phyloP scores from a whole-genome alignment of 1,284 basidiomycete genomes.

The Porodaedalea pini region DNA sequence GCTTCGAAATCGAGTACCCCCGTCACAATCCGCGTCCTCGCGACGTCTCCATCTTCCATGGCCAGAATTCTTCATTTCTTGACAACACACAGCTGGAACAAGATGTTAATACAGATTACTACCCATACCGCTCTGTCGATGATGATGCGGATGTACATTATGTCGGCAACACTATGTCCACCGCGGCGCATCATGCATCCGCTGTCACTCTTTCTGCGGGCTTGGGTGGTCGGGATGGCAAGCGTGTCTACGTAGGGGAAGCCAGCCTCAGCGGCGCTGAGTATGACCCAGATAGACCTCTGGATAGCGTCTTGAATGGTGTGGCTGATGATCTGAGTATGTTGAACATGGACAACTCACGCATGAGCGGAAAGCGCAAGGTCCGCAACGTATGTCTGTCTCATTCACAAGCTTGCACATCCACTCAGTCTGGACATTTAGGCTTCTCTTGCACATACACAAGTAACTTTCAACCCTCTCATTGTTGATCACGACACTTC shows the following conservation, averaged over 20 bases:
- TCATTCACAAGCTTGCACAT: background rate
- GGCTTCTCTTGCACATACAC: slow-evolving; percentile 12
- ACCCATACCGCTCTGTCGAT: slow-evolving; percentile 58
- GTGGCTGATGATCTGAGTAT: slow-evolving; percentile 47
- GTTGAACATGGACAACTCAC: slow-evolving; percentile 29
- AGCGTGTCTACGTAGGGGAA: slow-evolving; percentile 25
- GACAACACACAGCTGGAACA: slow-evolving; percentile 54
- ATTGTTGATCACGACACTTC: slow-evolving; percentile 7
- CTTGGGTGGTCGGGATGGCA: slow-evolving; percentile 46
- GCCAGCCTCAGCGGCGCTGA: slow-evolving; percentile 71
- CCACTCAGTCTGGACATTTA: background rate
- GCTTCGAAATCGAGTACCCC: slow-evolving; percentile 59
- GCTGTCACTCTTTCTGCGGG: slow-evolving; percentile 83
- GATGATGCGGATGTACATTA: slow-evolving; percentile 63
- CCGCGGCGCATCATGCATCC: slow-evolving; percentile 82
- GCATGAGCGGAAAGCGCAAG: slow-evolving; percentile 42
- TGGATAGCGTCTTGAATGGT: slow-evolving; percentile 68
- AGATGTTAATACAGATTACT: slow-evolving; percentile 51
- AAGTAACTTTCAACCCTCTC: slow-evolving; percentile 17
- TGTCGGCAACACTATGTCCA: slow-evolving; percentile 68
- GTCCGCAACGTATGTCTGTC: slow-evolving; percentile 24
- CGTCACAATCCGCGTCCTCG: slow-evolving; percentile 57
- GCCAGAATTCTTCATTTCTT: slow-evolving; percentile 54
- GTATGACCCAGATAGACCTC: slow-evolving; percentile 81
- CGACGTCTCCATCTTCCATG: slow-evolving; percentile 52